Evolutionary conservation across 352 stramenopile species (phyloP), one percentile per base, ranked within the genome.

Genomic region (Globisporangium nodosum): DNA sequence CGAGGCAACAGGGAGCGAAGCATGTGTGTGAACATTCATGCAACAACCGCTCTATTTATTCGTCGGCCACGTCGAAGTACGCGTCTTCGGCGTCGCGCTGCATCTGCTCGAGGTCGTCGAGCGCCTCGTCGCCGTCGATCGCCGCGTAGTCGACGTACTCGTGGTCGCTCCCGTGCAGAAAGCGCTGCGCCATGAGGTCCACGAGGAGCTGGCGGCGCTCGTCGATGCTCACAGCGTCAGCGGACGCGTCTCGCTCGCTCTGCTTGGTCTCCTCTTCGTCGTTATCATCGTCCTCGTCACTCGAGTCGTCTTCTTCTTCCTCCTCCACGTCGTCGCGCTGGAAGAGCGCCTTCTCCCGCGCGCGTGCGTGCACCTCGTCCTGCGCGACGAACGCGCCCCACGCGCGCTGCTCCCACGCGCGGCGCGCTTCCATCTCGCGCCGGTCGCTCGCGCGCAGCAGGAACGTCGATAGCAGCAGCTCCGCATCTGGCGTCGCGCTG

Each of bases 71-170:
- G 47, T 58, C 75, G 63, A 94, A 94, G 52, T 92, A 94, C 30
- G 67, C 66, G 31, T 94, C 83, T 69, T 94, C 76, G 7, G 81
- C 81, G 66, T 94, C 85, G 47, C 76, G 85, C 57, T 91, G 68
- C 52, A 89, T 81, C 62, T 81, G 66, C 5, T 75, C 70, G 40
- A 81, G 64, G 66, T 92, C 77, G 45, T 93, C 85, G 9, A 92
- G 70, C 16, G 54, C 63, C 49, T 80, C 74, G 52, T 92, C 66
- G 1, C 20, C 54, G 55, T 94, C 85, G 54, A 93, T 85, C 30
- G 68, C 71, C 1, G 58, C 68, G 61, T 94, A 94, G 33, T 84
- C 71, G 5, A 90, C 64, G 54, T 79, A 87, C 33, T 85, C 67
- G 16, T 49, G 46, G 53, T 94, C 85, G 5, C 65, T 51, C 11